These are phyloP conservation scores for Coemansia javaensis DNA, from an alignment of 192 early-diverging fungal genomes.

Conservation along the genomic window DNA sequence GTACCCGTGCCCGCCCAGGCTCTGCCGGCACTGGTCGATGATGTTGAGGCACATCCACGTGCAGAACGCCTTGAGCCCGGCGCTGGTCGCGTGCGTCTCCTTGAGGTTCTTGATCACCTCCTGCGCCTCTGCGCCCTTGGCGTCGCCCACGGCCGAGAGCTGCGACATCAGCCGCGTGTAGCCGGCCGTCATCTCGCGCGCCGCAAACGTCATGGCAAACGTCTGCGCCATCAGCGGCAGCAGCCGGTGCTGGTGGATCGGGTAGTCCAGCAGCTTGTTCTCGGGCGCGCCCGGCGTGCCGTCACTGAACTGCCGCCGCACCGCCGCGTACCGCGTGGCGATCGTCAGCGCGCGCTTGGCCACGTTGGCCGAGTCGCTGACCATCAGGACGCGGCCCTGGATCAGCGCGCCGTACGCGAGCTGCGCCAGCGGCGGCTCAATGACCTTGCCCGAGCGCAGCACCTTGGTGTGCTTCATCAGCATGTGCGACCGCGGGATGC, in stretches of 20 bases:
- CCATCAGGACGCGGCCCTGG: slow-evolving; percentile 76
- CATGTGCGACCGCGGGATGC: slow-evolving; percentile 86
- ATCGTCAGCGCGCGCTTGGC: slow-evolving; percentile 88
- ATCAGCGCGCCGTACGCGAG: slow-evolving; percentile 86
- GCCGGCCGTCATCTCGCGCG: slow-evolving; percentile 72
- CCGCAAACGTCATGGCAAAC: slow-evolving; percentile 87
- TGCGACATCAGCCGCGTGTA: slow-evolving; percentile 74
- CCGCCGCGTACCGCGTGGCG: slow-evolving; percentile 84
- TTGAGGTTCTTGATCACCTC: slow-evolving; percentile 75
- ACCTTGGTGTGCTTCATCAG: slow-evolving; percentile 92
- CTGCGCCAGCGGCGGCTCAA: slow-evolving; percentile 77
- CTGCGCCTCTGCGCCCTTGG: slow-evolving; percentile 48
- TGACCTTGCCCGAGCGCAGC: slow-evolving; percentile 67
- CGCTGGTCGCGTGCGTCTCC: slow-evolving; percentile 86
- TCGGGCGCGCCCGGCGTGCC: slow-evolving; percentile 61
- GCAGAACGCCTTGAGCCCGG: slow-evolving; percentile 90
- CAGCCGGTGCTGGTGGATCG: slow-evolving; percentile 90
- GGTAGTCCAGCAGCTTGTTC: slow-evolving; percentile 89
- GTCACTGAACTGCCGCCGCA: slow-evolving; percentile 82
- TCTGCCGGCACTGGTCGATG: slow-evolving; percentile 89
- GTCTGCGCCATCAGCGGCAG: slow-evolving; percentile 87
- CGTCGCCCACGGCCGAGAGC: slow-evolving; percentile 64
- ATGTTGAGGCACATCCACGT: slow-evolving; percentile 87
- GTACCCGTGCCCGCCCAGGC: slow-evolving; percentile 90
- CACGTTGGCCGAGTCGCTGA: slow-evolving; percentile 78